A percentile compares a stretch with the other conserved stretches of the same genome.
Conservation (phyloP, 768 basidiomycete species). For the Clathrus columnatus region DNA sequence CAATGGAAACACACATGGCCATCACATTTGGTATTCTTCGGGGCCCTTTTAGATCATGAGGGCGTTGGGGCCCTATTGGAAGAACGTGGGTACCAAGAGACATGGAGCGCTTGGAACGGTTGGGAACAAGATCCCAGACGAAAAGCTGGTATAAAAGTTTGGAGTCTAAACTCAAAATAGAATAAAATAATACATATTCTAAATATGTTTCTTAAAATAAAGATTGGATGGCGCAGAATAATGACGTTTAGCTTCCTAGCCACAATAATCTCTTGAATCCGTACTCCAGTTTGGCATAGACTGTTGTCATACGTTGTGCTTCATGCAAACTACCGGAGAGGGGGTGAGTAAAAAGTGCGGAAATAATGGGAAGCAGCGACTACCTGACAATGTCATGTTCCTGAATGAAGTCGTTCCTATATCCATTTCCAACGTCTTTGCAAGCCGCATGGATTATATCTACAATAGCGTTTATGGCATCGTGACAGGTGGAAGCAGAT, state of each 20-base stretch:
- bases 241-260: conserved; percentile 71
- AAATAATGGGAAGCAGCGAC: conserved; percentile 20
- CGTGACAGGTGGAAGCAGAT: conserved; percentile 59
- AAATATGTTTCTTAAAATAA: too few species aligned
- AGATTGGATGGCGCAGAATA: too few species aligned
- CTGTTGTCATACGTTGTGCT: conserved; percentile 74
- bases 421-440: conserved; percentile 43
- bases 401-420: conserved; percentile 39
- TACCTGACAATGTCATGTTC: conserved; percentile 77
- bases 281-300: conserved; percentile 91
- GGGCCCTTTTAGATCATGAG: conserved; percentile 51
- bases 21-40: conserved; percentile 74
- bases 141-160: conserved; percentile 64
- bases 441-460: conserved; percentile 63
- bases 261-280: conserved; percentile 85
- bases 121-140: conserved; percentile 69
- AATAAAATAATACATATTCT: too few species aligned
- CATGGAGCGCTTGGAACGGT: conserved; percentile 53
- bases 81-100: conserved; percentile 52
- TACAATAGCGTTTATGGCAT: conserved; percentile 69
- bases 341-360: too few species aligned
- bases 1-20: conserved; percentile 74
- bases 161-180: conserved; percentile 37
- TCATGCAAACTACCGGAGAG: conserved; percentile 54
- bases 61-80: conserved; percentile 41